Evolutionary conservation across 495 filamentous ascomycete genomes (phyloP), one percentile per base, ranked within the genome.

Genomic region (Durotheca rogersii): DNA sequence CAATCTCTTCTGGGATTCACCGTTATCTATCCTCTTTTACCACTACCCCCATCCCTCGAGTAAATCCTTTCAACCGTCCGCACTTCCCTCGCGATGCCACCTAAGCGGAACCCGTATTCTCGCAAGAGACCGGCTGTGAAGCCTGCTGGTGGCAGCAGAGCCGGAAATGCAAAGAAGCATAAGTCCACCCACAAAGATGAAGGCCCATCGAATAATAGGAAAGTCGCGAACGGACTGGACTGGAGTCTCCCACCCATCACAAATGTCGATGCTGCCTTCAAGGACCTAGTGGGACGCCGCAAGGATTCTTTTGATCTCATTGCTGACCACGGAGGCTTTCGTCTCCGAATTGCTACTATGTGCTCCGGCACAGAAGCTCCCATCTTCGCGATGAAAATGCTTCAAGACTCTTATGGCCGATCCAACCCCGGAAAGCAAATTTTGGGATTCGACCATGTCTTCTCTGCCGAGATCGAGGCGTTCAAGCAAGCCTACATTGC

Each of bases 301-400:
- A 7, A 38, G 18, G 9, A 15, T 2, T 17, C 23, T 31, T 41
- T 54, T 4, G 16, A 31, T 6, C 30, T 19, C 7, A 41, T 67
- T 1, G 12, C 35, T 5, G 10, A 38, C 0, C 16, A 32, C 0
- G 44, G 41, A 6, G n/a, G 19, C 1, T 11, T 66, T 15, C 25
- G 47, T 6, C 37, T 92, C 6, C 76, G 76, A 1, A 76, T 92
- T 16, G 88, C 77, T 1, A 95, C 89, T 0, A 80, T 90, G 61
- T 95, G 88, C 58, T 91, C 87, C 7, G 89, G 89, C 3, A 93
- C 89, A 0, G 89, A 95, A 54, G 82, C 81, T 19, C 89, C 89
- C 7, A 66, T 95, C 5, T 69, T 91, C 2, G 85, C 84, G 0
- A 59, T 91, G 31, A 69, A 79, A 30, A 70, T 83, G 55, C 56